Evolutionary conservation across 805 yeast species (phyloP), one percentile per base, ranked within the genome.

Genomic region (Yarrowia sp.): DNA sequence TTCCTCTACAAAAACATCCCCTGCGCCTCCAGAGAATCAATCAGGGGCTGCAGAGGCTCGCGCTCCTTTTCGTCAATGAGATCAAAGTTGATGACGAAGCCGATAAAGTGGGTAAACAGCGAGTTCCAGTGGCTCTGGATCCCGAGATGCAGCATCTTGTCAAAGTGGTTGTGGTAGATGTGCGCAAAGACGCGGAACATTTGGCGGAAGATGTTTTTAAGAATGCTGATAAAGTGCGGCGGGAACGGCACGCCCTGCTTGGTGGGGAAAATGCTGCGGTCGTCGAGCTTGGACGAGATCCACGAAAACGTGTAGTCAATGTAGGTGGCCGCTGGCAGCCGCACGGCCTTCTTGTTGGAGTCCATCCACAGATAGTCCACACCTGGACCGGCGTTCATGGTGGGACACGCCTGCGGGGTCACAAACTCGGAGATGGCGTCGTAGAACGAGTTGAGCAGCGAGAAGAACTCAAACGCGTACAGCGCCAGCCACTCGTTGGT

Each of bases 101-200:
- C 89, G 53, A 94, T 85, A 75, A 90, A 95, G 77, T 95, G 99
- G 15, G 97, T 95, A 79, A 96, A 95, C 74, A 93, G 91, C 3
- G 98, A 93, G 78, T 95, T 95, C 97, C 97, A 95, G 77, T 95
- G 98, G 0, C 98, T 97, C 77, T 95, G 99, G 70, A 95, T 79
- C 1, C 97, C 89, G 70, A 95, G 79, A 77, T 95, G 98, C n/a
- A 94, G 87, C 32, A 94, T 85, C 76, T 89, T 92, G 72, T 94
- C 99, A 78, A 92, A 95, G 77, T 95, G 99, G 77, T 92, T 92
- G 79, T 92, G 91, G 77, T 93, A 95, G 46, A 95, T 87, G 76
- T 93, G 97, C 4, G 99, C 99, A 80, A 94, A 93, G 15, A 95
- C 91, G 73, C 98, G 85, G 76, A 95, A 92, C 92, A 95, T 90